Evolutionary conservation across 2,329 filamentous ascomycete genomes (phyloP).

Genomic region (Akanthomyces muscarius): DNA sequence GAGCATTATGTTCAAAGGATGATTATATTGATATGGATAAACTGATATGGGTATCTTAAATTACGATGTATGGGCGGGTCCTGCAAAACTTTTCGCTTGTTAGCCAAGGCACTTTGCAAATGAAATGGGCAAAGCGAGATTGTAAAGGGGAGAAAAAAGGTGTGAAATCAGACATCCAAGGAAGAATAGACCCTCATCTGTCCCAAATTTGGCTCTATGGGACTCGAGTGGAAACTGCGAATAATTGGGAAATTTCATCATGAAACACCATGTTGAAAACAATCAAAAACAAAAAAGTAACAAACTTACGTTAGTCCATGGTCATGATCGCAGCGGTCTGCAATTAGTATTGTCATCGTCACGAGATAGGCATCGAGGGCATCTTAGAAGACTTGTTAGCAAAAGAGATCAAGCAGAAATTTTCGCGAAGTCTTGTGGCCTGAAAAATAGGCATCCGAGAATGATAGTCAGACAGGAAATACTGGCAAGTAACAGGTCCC

Average conservation of each 20-base stretch:
- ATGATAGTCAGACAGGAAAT: slow-evolving; percentile 66
- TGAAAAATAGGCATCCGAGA: slow-evolving; percentile 10
- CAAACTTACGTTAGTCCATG: slow-evolving; percentile 15
- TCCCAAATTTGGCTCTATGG: slow-evolving; percentile 63
- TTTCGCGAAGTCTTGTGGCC: slow-evolving; percentile 17
- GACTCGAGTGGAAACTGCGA: slow-evolving; percentile 88
- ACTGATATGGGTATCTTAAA: slow-evolving; percentile 4
- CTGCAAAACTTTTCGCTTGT: slow-evolving; percentile 22
- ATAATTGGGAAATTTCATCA: slow-evolving; percentile 76
- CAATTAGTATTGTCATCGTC: neutral
- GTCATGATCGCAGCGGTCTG: neutral
- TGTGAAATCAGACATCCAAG: slow-evolving; percentile 69
- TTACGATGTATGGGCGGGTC: slow-evolving; percentile 6
- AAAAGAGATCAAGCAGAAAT: neutral
- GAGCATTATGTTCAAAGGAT: too few relatives aligned
- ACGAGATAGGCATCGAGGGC: neutral
- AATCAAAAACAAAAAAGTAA: slow-evolving; percentile 18
- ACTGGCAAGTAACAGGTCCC: slow-evolving; percentile 87
- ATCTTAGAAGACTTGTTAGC: slow-evolving; percentile 12
- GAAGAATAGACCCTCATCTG: slow-evolving; percentile 67
- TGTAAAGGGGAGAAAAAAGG: slow-evolving; percentile 19
- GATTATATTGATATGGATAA: neutral
- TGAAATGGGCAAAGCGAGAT: neutral
- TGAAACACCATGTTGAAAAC: slow-evolving; percentile 28
- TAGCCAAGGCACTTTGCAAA: slow-evolving; percentile 21